Conservation (phyloP, 169 alveolate genomes). For the Babesia bovis region DNA sequence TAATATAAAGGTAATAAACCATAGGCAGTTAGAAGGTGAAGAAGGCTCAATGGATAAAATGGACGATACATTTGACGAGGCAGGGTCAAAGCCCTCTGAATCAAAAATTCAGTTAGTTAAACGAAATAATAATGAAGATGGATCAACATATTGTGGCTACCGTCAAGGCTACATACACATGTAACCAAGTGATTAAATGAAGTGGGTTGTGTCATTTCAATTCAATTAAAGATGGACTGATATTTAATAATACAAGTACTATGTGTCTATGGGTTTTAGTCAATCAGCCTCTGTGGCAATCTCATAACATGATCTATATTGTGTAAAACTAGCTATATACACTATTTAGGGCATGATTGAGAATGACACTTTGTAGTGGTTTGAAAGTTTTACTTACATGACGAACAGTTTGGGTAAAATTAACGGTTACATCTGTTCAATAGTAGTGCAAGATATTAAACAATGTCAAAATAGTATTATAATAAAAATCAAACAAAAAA, state of each 20-base stretch:
- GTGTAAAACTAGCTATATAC: too few relatives aligned
- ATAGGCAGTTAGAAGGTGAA: background rate
- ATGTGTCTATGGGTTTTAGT: too few relatives aligned
- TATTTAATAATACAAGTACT: background rate
- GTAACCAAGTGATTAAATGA: background rate
- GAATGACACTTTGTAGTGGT: too few relatives aligned
- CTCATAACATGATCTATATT: too few relatives aligned
- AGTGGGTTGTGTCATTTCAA: background rate
- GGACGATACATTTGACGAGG: background rate
- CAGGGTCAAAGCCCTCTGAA: background rate
- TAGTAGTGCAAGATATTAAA: too few relatives aligned
- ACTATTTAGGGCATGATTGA: too few relatives aligned
- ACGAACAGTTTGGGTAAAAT: too few relatives aligned
- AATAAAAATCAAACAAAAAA: too few relatives aligned
- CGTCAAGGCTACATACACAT: background rate
- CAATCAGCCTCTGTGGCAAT: too few relatives aligned
- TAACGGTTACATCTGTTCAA: too few relatives aligned
- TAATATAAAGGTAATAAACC: background rate
- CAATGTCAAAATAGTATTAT: too few relatives aligned
- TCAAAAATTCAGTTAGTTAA: slow-evolving; percentile 2
- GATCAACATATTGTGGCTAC: background rate
- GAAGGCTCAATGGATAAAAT: background rate
- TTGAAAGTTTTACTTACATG: too few relatives aligned
- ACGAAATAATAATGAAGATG: background rate
- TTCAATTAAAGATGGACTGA: background rate